A percentile compares a stretch with the other conserved stretches of the same genome.
Evolutionary conservation across 2,329 filamentous ascomycete species (phyloP).

Genomic region (Cladophialophora psammophila): DNA sequence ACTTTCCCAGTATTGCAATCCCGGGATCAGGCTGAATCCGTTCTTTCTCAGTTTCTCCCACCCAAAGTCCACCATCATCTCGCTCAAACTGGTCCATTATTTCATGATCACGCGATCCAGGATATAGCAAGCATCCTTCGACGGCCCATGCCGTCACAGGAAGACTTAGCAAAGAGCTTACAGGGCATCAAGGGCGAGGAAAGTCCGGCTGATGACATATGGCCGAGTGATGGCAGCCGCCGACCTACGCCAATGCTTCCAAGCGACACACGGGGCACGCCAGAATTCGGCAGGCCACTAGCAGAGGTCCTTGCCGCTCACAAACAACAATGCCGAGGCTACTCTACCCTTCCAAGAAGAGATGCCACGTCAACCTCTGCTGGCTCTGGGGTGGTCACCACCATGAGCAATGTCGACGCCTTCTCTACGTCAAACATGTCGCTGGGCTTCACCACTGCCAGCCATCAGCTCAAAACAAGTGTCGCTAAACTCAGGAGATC

Average conservation of each 20-base stretch:
- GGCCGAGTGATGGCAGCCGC: conserved; percentile 68
- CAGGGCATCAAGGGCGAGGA: conserved; percentile 52
- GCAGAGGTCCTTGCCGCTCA: conserved; percentile 25
- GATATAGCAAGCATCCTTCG: conserved; percentile 75
- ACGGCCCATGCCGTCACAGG: conserved; percentile 65
- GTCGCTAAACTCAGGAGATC: conserved; percentile 9
- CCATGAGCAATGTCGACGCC: conserved; percentile 63
- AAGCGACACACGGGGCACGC: conserved; percentile 34
- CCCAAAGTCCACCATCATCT: conserved; percentile 59
- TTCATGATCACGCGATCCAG: conserved; percentile 68
- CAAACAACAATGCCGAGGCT: conserved; percentile 6
- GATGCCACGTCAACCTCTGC: neutral
- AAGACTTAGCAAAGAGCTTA: conserved; percentile 60
- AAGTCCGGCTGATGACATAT: conserved; percentile 70
- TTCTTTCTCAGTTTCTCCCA: conserved; percentile 75
- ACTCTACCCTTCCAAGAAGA: conserved; percentile 5
- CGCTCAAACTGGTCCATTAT: conserved; percentile 72
- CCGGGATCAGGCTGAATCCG: conserved; percentile 65
- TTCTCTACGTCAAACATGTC: conserved; percentile 48
- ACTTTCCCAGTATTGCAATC: conserved; percentile 77
- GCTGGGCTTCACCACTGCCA: conserved; percentile 68
- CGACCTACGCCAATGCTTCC: conserved; percentile 46
- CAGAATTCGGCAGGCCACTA: conserved; percentile 29
- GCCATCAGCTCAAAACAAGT: conserved; percentile 57
- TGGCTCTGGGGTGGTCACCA: conserved; percentile 60